Evolutionary conservation across 495 filamentous ascomycete genomes (phyloP).

Genomic region (Friedmanniomyces endolithicus): DNA sequence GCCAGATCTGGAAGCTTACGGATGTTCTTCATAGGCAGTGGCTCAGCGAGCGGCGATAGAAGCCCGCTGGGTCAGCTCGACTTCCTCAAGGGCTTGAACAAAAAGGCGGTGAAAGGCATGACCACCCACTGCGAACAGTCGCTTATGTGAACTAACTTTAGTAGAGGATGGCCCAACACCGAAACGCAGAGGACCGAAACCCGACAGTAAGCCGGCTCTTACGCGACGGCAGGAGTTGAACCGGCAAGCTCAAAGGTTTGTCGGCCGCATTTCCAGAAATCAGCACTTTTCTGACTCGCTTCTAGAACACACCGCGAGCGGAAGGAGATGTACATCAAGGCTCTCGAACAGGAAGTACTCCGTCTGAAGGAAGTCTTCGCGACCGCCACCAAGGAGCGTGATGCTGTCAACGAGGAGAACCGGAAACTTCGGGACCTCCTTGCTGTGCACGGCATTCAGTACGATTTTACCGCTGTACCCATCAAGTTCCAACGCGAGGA

Average conservation of each 20-base stretch:
- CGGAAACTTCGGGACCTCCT: slow-evolving; percentile 63
- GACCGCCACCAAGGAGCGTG: slow-evolving; percentile 51
- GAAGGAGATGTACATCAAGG: slow-evolving; percentile 89
- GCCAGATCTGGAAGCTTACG: background rate
- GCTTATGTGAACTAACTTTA: background rate
- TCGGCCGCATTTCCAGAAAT: background rate
- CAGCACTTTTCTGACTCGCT: slow-evolving; percentile 5
- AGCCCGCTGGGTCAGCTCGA: slow-evolving; percentile 38
- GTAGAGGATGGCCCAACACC: slow-evolving; percentile 64
- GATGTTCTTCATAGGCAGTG: background rate
- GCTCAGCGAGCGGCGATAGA: background rate
- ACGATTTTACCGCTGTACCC: slow-evolving; percentile 24
- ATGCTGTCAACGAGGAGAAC: slow-evolving; percentile 60
- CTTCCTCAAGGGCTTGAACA: slow-evolving; percentile 49
- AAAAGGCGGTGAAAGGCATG: slow-evolving; percentile 46
- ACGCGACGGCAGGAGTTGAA: slow-evolving; percentile 93
- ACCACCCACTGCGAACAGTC: background rate
- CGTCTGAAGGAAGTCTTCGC: slow-evolving; percentile 54
- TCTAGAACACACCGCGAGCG: slow-evolving; percentile 83
- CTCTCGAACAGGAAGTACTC: slow-evolving; percentile 79
- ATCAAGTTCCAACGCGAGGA: slow-evolving; percentile 19
- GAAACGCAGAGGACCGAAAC: slow-evolving; percentile 88
- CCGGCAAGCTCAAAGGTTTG: slow-evolving; percentile 85
- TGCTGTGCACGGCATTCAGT: slow-evolving; percentile 56
- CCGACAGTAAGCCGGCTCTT: slow-evolving; percentile 87